Conservation (phyloP, 805 yeast species). For the Cyberlindnera americana region DNA sequence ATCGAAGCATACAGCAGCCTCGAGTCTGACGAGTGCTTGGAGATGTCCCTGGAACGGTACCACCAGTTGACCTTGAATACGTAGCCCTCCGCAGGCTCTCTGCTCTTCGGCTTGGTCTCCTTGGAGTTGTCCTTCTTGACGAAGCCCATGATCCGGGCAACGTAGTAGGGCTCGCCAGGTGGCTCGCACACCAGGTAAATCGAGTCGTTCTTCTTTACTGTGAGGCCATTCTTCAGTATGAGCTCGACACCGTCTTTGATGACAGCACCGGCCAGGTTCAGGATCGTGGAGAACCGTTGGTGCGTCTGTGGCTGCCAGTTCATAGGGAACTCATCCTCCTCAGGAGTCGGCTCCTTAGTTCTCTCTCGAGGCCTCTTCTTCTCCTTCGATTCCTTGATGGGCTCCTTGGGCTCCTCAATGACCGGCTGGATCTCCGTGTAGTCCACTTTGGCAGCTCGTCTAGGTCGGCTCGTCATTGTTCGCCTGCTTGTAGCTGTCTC, state of each 20-base stretch:
- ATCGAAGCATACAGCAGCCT: constrained; percentile 77
- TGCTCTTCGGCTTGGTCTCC: constrained; percentile 19
- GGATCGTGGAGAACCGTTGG: constrained; percentile 31
- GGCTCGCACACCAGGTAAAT: constrained; percentile 88
- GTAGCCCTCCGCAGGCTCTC: constrained; percentile 49
- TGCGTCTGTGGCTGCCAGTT: constrained; percentile 25
- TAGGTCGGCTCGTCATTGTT: constrained; percentile 4
- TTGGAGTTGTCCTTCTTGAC: constrained; percentile 34
- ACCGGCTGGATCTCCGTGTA: constrained; percentile 13
- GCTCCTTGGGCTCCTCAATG: constrained; percentile 4
- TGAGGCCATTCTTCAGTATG: constrained; percentile 19
- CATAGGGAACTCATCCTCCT: constrained; percentile 19
- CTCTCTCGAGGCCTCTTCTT: constrained; percentile 11
- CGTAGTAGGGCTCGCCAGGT: constrained; percentile 89
- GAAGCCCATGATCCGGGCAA: constrained; percentile 82
- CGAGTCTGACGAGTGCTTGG: constrained; percentile 63
- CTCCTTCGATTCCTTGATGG: constrained; percentile 7
- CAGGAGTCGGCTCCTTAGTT: constrained; percentile 12
- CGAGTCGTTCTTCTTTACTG: constrained; percentile 43
- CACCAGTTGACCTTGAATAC: constrained; percentile 82
- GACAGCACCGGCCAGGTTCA: constrained; percentile 37
- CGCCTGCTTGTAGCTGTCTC: no score
- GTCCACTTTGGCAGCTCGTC: constrained; percentile 25
- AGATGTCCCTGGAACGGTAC: constrained; percentile 82
- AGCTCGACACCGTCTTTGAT: constrained; percentile 27